A percentile compares a stretch with the other conserved stretches of the same genome.
phyloP scores from a whole-genome alignment of 352 stramenopile genomes.

The Globisporangium spinosum region DNA sequence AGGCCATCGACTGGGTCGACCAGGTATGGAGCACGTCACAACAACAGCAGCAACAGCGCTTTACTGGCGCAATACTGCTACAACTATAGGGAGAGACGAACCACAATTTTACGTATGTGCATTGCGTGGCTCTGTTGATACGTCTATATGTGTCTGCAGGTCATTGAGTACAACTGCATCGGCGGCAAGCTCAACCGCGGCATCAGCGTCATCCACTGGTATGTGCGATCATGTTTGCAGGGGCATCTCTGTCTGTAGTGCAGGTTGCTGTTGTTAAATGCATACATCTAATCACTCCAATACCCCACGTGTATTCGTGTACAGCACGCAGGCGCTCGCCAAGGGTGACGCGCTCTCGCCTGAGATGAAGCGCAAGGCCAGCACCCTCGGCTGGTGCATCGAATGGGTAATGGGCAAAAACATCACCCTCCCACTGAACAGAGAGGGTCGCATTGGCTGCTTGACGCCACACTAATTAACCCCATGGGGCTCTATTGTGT shows the following conservation, averaged over 20 bases:
- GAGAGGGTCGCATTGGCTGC: no score
- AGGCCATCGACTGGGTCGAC: slow-evolving; percentile 75
- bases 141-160: slow-evolving; percentile 17
- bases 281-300: neutral
- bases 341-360: slow-evolving; percentile 43
- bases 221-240: neutral
- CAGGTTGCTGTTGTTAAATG: neutral
- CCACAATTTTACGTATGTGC: no score
- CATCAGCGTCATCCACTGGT: slow-evolving; percentile 93
- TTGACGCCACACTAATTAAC: no score
- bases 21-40: slow-evolving; percentile 16
- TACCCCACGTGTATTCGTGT: neutral
- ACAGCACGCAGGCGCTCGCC: slow-evolving; percentile 60
- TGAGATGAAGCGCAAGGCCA: slow-evolving; percentile 80
- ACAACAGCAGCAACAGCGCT: no score
- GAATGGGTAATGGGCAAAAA: slow-evolving; percentile 80
- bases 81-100: no score
- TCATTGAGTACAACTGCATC: slow-evolving; percentile 96
- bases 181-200: slow-evolving; percentile 98
- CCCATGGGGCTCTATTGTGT: neutral
- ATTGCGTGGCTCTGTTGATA: no score
- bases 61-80: no score
- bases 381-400: slow-evolving; percentile 97
- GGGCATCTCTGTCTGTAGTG: neutral
- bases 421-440: no score